These are phyloP conservation scores for Chloris gayana DNA, from an alignment of 176 grass and related monocot species.

Conservation along the genomic window DNA sequence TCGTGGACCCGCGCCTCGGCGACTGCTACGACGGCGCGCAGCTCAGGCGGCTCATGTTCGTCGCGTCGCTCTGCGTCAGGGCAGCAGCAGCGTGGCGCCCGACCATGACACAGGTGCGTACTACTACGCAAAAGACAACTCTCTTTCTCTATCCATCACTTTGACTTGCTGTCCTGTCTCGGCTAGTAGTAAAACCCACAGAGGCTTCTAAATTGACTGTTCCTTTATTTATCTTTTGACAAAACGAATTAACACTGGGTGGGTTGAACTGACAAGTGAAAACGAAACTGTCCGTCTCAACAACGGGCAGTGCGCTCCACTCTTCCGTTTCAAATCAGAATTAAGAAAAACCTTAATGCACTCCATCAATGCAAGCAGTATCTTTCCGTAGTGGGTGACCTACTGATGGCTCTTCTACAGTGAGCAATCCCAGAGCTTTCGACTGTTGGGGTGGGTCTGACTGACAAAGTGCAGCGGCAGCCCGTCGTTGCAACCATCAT, in stretches of 20 bases:
- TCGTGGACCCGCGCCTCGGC: constrained; percentile 77
- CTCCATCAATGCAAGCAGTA: not conserved
- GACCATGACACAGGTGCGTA: constrained; percentile 90
- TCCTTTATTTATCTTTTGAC: not conserved
- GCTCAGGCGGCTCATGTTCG: constrained; percentile 77
- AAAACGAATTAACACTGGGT: not conserved
- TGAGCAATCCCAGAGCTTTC: not conserved
- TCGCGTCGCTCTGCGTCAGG: constrained; percentile 81
- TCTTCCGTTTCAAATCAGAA: not conserved
- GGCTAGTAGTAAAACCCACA: not conserved
- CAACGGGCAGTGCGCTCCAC: not conserved
- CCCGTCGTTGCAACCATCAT: constrained; percentile 8
- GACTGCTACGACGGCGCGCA: constrained; percentile 75
- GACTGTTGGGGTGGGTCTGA: constrained; percentile 34
- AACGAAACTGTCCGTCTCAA: not conserved
- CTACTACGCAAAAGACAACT: not conserved
- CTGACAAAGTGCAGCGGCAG: not conserved
- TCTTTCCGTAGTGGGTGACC: constrained; percentile 29
- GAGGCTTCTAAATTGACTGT: not conserved
- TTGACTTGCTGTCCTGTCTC: not conserved
- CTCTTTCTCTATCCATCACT: not conserved
- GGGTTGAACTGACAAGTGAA: not conserved
- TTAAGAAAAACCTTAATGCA: not conserved
- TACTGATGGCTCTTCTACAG: constrained; percentile 16
- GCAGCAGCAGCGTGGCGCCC: constrained; percentile 68